Evolutionary conservation across 441 rosid genomes (phyloP).

Genomic region (Euphorbia schlechtendalii): DNA sequence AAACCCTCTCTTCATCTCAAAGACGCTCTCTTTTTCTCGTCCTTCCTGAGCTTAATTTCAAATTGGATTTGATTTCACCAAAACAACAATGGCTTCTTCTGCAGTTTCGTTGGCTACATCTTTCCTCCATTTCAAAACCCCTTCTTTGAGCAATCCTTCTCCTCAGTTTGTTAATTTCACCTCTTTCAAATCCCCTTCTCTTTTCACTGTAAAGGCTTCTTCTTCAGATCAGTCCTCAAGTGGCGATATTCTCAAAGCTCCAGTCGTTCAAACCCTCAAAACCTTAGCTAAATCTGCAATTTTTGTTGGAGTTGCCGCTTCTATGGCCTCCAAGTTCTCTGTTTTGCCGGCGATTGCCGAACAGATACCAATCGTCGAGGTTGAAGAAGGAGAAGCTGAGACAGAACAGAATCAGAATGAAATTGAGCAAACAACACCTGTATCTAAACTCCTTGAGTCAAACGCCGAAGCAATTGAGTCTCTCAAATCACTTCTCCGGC

Average conservation of each 20-base stretch:
- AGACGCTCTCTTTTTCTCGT: neutral
- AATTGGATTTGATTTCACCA: neutral
- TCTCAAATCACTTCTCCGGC: constrained; percentile 52
- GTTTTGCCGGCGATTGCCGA: constrained; percentile 45
- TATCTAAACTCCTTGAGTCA: constrained; percentile 46
- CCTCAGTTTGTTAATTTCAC: constrained; percentile 5
- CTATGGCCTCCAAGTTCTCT: constrained; percentile 38
- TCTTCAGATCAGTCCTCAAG: constrained; percentile 16
- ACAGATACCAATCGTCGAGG: constrained; percentile 10
- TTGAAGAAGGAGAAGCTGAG: neutral
- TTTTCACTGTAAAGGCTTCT: constrained; percentile 22
- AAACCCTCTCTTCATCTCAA: neutral
- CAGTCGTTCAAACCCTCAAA: constrained; percentile 30
- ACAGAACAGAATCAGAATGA: constrained; percentile 8
- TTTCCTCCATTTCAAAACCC: constrained; percentile 29
- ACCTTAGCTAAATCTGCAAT: constrained; percentile 40
- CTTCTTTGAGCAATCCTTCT: constrained; percentile 8
- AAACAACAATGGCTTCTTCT: constrained; percentile 32
- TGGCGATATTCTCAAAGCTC: constrained; percentile 5
- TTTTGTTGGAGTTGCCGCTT: constrained; percentile 41
- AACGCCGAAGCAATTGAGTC: constrained; percentile 46
- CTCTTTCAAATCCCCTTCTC: constrained; percentile 17
- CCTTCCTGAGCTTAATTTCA: too few relatives aligned
- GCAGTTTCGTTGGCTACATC: constrained; percentile 25
- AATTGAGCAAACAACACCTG: constrained; percentile 24